A percentile compares a stretch with the other conserved stretches of the same genome.
Evolutionary conservation across 805 yeast species (phyloP).

Genomic region (Wickerhamomyces strasburgensis): DNA sequence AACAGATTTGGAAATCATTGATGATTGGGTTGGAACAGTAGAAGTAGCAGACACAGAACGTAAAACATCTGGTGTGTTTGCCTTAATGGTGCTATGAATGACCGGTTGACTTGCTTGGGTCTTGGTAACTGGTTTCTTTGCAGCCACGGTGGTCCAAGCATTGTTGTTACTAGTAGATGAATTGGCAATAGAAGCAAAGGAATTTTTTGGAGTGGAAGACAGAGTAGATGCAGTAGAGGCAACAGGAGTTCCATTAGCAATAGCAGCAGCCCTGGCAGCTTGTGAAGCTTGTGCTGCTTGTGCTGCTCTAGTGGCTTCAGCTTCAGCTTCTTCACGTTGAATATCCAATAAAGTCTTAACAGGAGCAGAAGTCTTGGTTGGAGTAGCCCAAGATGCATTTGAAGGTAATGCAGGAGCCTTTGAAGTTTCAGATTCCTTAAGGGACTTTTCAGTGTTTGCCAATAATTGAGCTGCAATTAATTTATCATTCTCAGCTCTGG

Average conservation of each 20-base stretch:
- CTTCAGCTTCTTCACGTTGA: conserved; percentile 50
- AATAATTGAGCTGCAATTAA: conserved; percentile 19
- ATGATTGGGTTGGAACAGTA: conserved; percentile 4
- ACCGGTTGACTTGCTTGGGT: conserved; percentile 7
- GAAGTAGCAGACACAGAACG: conserved; percentile 34
- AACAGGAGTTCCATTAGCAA: neutral
- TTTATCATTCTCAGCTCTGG: conserved; percentile 26
- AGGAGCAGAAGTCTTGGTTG: conserved; percentile 27
- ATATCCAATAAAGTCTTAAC: conserved; percentile 55
- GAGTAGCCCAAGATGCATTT: conserved; percentile 35
- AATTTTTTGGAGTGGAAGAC: conserved; percentile 7
- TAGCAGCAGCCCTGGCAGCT: neutral
- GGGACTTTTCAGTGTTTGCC: conserved; percentile 15
- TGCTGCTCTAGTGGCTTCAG: conserved; percentile 19
- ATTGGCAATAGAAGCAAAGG: conserved; percentile 23
- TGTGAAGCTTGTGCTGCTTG: conserved; percentile 7
- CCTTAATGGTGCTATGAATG: conserved; percentile 10
- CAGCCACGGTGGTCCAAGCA: conserved; percentile 38
- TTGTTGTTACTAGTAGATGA: conserved; percentile 9
- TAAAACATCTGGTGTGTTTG: conserved; percentile 30
- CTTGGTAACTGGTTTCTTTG: conserved; percentile 17
- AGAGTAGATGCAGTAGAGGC: conserved; percentile 11
- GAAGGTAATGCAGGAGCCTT: conserved; percentile 26
- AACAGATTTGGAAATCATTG: conserved; percentile 12
- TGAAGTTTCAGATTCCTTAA: conserved; percentile 11